Evolutionary conservation across 140 eudicot species (phyloP).

Genomic region (Oenanthe javanica): DNA sequence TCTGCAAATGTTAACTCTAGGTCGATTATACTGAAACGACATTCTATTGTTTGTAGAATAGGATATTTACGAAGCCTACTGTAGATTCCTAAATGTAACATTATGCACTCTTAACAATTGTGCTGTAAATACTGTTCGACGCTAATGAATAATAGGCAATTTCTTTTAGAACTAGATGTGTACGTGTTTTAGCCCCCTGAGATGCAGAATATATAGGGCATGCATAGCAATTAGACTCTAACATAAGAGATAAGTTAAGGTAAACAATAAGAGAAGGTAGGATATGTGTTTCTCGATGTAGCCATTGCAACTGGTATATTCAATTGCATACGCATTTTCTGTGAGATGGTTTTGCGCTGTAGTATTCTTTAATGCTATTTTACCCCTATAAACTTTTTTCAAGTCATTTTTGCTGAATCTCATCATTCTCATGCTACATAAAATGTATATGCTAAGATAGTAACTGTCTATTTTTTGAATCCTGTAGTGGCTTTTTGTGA

Average conservation of each 20-base stretch:
- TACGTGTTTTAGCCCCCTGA: neutral
- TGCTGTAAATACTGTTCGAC: neutral
- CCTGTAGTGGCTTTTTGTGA: slow-evolving; percentile 68
- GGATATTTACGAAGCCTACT: neutral
- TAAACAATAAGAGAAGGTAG: neutral
- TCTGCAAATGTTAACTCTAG: neutral
- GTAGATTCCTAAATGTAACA: neutral
- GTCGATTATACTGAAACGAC: neutral
- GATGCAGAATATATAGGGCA: neutral
- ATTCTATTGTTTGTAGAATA: neutral
- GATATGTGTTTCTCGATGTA: neutral
- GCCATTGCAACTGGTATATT: neutral
- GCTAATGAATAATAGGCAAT: neutral
- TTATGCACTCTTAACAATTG: neutral
- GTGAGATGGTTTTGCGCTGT: neutral
- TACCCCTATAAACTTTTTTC: neutral
- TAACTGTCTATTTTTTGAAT: slow-evolving; percentile 7
- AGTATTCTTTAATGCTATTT: neutral
- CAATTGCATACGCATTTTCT: neutral
- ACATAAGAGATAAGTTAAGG: neutral
- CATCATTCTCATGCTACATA: neutral
- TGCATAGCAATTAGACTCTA: neutral
- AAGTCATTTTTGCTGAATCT: neutral
- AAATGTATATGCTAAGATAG: neutral
- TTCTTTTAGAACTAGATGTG: neutral